These are phyloP conservation scores for Astraeus odoratus DNA, from an alignment of 768 basidiomycete species.

Conservation along the genomic window DNA sequence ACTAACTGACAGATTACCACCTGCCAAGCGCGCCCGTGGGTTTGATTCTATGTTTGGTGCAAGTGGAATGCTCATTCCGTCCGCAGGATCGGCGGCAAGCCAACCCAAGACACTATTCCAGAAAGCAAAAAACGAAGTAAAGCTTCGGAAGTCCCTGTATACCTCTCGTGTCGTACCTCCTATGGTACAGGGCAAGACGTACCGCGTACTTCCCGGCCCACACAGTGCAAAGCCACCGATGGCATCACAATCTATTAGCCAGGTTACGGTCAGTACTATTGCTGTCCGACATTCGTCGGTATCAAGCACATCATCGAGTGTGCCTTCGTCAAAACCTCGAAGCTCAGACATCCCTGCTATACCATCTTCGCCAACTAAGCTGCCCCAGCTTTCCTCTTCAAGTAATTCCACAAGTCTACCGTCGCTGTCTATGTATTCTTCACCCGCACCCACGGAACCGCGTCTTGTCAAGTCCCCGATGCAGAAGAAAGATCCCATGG, in stretches of 20 bases:
- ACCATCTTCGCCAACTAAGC: background rate
- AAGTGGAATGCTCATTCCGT: slow-evolving; percentile 10
- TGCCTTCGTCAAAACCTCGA: background rate
- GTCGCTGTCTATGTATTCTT: slow-evolving; percentile 28
- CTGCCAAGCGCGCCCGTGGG: slow-evolving; percentile 51
- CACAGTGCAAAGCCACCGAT: slow-evolving; percentile 29
- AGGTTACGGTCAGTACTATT: slow-evolving; percentile 13
- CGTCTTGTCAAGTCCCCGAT: slow-evolving; percentile 32
- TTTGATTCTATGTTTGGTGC: background rate
- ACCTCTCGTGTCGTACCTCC: slow-evolving; percentile 47
- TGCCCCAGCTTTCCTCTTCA: background rate
- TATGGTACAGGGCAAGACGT: slow-evolving; percentile 38
- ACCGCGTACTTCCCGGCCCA: slow-evolving; percentile 34
- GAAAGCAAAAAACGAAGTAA: slow-evolving; percentile 68
- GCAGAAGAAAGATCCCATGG: slow-evolving; percentile 59
- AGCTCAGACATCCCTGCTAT: no score
- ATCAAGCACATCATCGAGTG: slow-evolving; percentile 8
- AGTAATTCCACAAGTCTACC: background rate
- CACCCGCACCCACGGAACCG: slow-evolving; percentile 18
- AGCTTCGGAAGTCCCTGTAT: slow-evolving; percentile 57
- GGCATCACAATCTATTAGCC: slow-evolving; percentile 22
- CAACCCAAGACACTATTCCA: slow-evolving; percentile 69
- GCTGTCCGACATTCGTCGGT: slow-evolving; percentile 30
- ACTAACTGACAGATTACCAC: slow-evolving; percentile 62
- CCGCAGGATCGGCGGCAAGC: slow-evolving; percentile 31